Conservation (phyloP, 371 early-diverging fungal genomes). For the Mucor plumbeus region DNA sequence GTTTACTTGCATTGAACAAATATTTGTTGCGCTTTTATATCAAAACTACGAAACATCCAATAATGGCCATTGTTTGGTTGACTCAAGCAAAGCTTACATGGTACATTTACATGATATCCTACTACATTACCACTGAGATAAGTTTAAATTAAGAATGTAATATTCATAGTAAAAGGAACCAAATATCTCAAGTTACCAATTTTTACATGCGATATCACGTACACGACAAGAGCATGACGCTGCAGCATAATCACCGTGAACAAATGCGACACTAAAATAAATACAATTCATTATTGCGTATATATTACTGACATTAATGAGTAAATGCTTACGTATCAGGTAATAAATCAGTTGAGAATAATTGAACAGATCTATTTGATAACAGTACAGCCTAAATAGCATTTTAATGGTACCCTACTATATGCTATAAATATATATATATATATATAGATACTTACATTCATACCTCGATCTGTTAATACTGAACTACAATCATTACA, state of each 20-base stretch:
- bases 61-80: constrained; percentile 49
- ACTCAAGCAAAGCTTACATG: constrained; percentile 44
- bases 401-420: too few relatives aligned
- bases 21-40: constrained; percentile 30
- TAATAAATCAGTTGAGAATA: constrained; percentile 48
- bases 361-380: constrained; percentile 39
- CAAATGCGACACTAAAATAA: constrained; percentile 34
- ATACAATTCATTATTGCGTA: not conserved
- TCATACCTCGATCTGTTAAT: constrained; percentile 50
- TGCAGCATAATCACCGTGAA: constrained; percentile 48
- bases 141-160: not conserved
- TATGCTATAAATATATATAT: too few relatives aligned
- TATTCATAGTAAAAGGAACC: not conserved
- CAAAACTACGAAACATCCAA: constrained; percentile 52
- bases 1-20: constrained; percentile 34
- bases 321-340: constrained; percentile 38
- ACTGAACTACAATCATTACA: constrained; percentile 38
- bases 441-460: constrained; percentile 21
- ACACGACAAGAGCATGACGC: constrained; percentile 46
- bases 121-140: constrained; percentile 44
- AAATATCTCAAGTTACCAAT: constrained; percentile 29
- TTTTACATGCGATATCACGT: constrained; percentile 44
- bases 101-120: constrained; percentile 52
- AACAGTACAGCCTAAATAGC: constrained; percentile 39
- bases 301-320: too few relatives aligned